Conservation (phyloP, 169 alveolate species). For the Eimeria necatrix region DNA sequence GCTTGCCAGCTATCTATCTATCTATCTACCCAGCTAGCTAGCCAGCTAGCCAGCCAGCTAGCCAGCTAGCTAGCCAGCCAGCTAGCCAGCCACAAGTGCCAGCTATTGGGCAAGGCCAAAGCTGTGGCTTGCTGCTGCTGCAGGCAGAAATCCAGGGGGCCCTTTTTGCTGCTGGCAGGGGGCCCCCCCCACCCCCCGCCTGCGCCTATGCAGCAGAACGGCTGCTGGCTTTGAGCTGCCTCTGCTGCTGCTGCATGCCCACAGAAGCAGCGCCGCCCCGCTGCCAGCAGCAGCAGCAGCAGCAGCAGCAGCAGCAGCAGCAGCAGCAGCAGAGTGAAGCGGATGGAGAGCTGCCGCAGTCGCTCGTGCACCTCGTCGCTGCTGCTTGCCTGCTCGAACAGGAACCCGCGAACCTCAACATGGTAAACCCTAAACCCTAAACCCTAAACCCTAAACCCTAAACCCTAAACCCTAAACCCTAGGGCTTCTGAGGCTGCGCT, state of each 20-base stretch:
- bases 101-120: background rate
- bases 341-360: background rate
- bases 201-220: conserved; percentile 43
- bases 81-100: background rate
- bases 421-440: conserved; percentile 43
- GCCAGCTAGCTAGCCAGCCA: no score
- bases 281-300: conserved; percentile 28
- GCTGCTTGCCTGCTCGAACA: conserved; percentile 56
- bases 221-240: conserved; percentile 33
- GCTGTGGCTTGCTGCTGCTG: background rate
- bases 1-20: no score
- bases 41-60: no score
- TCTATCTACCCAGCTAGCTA: background rate
- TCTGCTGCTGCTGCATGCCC: conserved; percentile 74
- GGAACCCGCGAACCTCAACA: conserved; percentile 58
- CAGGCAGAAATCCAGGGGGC: conserved; percentile 4
- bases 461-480: conserved; percentile 34
- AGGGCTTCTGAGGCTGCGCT: no score
- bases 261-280: conserved; percentile 9
- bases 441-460: conserved; percentile 5
- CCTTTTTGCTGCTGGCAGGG: conserved; percentile 27
- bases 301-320: no score
- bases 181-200: conserved; percentile 45
- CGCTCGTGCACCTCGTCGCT: conserved; percentile 54
- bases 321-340: background rate